phyloP scores from a whole-genome alignment of 805 yeast genomes.

The Lachancea mirantina region DNA sequence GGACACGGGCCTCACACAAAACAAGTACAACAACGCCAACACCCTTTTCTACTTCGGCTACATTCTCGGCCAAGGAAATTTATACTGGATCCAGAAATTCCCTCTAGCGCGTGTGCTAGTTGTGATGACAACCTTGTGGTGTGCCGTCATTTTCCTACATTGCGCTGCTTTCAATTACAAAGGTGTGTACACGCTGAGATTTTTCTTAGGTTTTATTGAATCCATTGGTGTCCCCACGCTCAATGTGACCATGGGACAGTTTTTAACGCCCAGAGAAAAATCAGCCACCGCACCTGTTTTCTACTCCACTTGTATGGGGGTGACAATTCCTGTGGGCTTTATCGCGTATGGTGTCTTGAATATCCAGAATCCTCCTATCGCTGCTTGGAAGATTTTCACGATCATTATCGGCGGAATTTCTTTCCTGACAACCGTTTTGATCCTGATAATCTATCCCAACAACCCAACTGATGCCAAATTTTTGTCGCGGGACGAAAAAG shows the following conservation, averaged over 20 bases:
- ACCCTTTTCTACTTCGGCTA: slow-evolving; percentile 50
- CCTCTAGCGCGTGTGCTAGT: slow-evolving; percentile 37
- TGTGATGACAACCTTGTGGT: slow-evolving; percentile 37
- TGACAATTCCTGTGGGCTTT: slow-evolving; percentile 46
- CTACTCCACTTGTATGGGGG: slow-evolving; percentile 45
- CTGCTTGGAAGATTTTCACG: slow-evolving; percentile 48
- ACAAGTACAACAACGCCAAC: slow-evolving; percentile 41
- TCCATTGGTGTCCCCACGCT: slow-evolving; percentile 38
- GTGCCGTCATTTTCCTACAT: slow-evolving; percentile 38
- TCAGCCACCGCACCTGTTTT: slow-evolving; percentile 49
- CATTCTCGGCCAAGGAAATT: slow-evolving; percentile 41
- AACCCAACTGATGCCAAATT: slow-evolving; percentile 49
- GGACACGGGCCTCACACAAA: slow-evolving; percentile 39
- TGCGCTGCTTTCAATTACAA: slow-evolving; percentile 40
- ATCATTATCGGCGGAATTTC: slow-evolving; percentile 53
- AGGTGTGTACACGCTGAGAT: slow-evolving; percentile 42
- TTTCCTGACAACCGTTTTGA: slow-evolving; percentile 31
- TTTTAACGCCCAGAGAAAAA: slow-evolving; percentile 41
- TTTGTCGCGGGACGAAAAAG: slow-evolving; percentile 42
- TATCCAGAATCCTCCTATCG: slow-evolving; percentile 20
- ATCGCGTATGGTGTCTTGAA: slow-evolving; percentile 37
- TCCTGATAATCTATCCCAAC: slow-evolving; percentile 43
- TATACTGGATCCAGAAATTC: slow-evolving; percentile 38
- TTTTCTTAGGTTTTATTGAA: slow-evolving; percentile 47
- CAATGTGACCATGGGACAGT: slow-evolving; percentile 44